Percentiles rank a stretch among this genome's conserved stretches.
Evolutionary conservation across 2,329 filamentous ascomycete species (phyloP).

Genomic region (Sclerotinia spermophila): DNA sequence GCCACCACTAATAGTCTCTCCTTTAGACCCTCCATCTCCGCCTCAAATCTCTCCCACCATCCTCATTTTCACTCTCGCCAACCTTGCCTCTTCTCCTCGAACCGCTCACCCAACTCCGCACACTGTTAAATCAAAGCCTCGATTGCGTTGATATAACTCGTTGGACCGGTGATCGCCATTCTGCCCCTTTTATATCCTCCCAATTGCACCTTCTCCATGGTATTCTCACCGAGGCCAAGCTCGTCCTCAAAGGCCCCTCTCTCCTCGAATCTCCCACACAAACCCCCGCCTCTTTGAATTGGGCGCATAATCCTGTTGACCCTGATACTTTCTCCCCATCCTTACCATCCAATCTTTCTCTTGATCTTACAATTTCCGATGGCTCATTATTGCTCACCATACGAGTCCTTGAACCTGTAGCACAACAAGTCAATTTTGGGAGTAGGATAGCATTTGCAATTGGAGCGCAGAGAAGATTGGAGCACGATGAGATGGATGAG

Average conservation of each 20-base stretch:
- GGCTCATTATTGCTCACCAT: constrained; percentile 66
- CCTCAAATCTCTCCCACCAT: constrained; percentile 60
- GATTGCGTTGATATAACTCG: constrained; percentile 77
- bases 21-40: constrained; percentile 70
- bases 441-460: constrained; percentile 70
- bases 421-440: constrained; percentile 55
- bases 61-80: constrained; percentile 37
- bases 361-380: constrained; percentile 68
- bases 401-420: constrained; percentile 65
- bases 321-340: constrained; percentile 56
- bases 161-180: constrained; percentile 64
- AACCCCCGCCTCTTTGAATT: constrained; percentile 20
- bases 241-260: constrained; percentile 54
- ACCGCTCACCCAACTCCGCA: constrained; percentile 67
- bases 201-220: constrained; percentile 55
- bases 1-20: not conserved
- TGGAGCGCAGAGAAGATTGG: constrained; percentile 58
- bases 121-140: constrained; percentile 77
- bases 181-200: constrained; percentile 47
- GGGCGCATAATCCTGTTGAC: constrained; percentile 35
- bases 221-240: constrained; percentile 49
- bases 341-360: constrained; percentile 65
- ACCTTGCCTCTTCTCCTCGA: constrained; percentile 55
- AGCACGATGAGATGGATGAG: constrained; percentile 77
- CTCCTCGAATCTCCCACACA: constrained; percentile 30